Base-by-base conservation (phyloP, 306 rosid genomes). In the Cucumis cinereus region DNA sequence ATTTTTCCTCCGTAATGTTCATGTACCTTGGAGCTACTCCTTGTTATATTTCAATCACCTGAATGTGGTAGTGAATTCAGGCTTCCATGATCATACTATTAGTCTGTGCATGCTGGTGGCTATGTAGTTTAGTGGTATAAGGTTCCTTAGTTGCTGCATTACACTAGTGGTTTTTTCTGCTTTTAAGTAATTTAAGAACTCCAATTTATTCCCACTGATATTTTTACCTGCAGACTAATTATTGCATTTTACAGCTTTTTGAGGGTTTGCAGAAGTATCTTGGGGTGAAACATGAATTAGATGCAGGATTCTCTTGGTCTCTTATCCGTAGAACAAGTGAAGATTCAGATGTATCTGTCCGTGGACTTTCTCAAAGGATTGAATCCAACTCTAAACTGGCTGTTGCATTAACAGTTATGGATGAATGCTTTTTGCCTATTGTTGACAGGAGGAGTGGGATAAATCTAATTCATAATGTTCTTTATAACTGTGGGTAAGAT, bases 381-480 rank as follows among this genome's bases (percentile, higher is more conserved):
- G 96, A 91, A 78, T 82, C 93, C 87, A 92, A 95, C 82, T 90
- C 99, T 64, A 95, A 89, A 92, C 90, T 95, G 61, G 98, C 98
- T 79, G 88, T 95, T 84, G 99, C 96, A 40, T 86, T 86, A 81
- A 85, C 92, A 75, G 96, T 95, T 83, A 90, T 95, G 99, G 96
- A 95, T 72, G 99, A 95, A 82, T 95, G 99, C 73, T 95, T 92
- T 87, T 85, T 95, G 85, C 98, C 98, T 5, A 84, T 92, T 84
- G 86, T 92, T 85, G 99, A 95, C 81, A 78, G 98, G 80, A 90
- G 99, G 87, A 95, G 98, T 79, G 96, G 99, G 77, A 86, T 95
- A 86, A 95, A 88, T 82, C 56, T 92, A 84, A 92, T 95, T 79
- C 96, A 83, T 72, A 92, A 92, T 79, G 91, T 89, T 83, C 87